These are phyloP conservation scores for Colletotrichum tropicicola DNA, from an alignment of 2,329 filamentous ascomycete genomes.

Conservation along the genomic window DNA sequence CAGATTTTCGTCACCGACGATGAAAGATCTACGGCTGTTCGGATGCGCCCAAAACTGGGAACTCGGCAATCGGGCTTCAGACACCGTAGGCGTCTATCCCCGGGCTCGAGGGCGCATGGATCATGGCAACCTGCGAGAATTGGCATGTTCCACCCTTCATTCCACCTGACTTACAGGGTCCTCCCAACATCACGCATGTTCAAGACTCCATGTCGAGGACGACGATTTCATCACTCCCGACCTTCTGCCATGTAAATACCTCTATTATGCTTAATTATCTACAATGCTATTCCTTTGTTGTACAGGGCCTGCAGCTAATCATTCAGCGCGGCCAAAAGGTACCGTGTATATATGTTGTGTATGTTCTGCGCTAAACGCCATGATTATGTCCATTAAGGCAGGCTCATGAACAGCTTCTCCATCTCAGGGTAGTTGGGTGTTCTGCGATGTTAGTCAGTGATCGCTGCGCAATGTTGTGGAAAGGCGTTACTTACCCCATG, in stretches of 20 bases:
- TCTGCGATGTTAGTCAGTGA: background rate
- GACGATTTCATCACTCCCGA: background rate
- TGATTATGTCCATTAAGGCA: slow-evolving; percentile 20
- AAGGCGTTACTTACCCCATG: slow-evolving; percentile 15
- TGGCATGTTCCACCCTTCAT: background rate
- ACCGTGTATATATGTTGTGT: background rate
- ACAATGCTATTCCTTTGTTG: slow-evolving; percentile 3
- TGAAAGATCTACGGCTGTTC: background rate
- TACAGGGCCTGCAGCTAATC: slow-evolving; percentile 6
- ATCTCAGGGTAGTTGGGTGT: slow-evolving; percentile 31
- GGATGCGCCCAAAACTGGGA: background rate
- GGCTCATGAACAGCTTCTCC: slow-evolving; percentile 30
- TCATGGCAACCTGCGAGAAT: too few species aligned
- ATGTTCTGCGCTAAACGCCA: slow-evolving; percentile 2
- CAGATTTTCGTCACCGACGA: slow-evolving; percentile 3
- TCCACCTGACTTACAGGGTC: background rate
- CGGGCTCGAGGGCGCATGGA: background rate
- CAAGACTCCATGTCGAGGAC: too few species aligned
- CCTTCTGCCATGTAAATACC: background rate
- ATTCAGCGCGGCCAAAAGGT: background rate
- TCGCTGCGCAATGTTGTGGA: background rate
- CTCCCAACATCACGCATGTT: background rate
- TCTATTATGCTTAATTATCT: slow-evolving; percentile 28
- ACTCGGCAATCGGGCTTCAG: background rate
- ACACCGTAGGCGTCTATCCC: too few species aligned